Percentiles rank a stretch among this genome's conserved stretches.
These are phyloP conservation scores for Microcera coccophila DNA, from an alignment of 2,329 filamentous ascomycete species.

Conservation along the genomic window DNA sequence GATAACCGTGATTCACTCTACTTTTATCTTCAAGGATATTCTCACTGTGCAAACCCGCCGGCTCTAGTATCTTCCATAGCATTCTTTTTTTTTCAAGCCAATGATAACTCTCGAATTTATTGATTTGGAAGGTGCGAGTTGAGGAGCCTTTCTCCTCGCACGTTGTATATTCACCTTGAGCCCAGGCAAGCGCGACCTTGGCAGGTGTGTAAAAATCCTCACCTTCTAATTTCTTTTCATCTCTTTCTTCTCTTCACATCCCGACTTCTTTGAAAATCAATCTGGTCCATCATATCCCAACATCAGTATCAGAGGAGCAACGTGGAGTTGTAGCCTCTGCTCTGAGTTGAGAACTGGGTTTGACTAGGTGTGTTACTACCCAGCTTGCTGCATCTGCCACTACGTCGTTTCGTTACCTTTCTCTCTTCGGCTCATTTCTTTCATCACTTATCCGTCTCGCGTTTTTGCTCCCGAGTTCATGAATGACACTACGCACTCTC, in stretches of 20 bases:
- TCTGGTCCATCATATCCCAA: slow-evolving; percentile 1
- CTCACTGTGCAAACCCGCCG: neutral
- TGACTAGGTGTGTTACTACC: slow-evolving; percentile 4
- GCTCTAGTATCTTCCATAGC: neutral
- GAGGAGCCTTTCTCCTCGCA: neutral
- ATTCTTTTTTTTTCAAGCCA: neutral
- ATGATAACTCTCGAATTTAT: neutral
- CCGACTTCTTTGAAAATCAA: neutral
- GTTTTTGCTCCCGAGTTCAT: too few relatives aligned
- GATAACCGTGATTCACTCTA: neutral
- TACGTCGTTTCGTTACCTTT: neutral
- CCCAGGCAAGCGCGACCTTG: neutral
- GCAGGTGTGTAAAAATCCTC: neutral
- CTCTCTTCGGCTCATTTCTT: neutral
- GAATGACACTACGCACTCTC: too few relatives aligned
- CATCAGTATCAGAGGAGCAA: slow-evolving; percentile 10
- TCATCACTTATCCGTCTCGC: too few relatives aligned
- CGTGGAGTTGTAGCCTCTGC: slow-evolving; percentile 12
- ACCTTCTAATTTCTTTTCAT: neutral
- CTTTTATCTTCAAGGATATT: neutral
- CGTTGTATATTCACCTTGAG: neutral
- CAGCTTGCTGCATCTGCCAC: neutral
- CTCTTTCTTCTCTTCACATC: slow-evolving; percentile 8
- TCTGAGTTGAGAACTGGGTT: slow-evolving; percentile 1
- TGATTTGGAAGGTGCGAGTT: neutral